phyloP scores from a whole-genome alignment of 1,284 basidiomycete species.

The Leccinum griseonigrum region DNA sequence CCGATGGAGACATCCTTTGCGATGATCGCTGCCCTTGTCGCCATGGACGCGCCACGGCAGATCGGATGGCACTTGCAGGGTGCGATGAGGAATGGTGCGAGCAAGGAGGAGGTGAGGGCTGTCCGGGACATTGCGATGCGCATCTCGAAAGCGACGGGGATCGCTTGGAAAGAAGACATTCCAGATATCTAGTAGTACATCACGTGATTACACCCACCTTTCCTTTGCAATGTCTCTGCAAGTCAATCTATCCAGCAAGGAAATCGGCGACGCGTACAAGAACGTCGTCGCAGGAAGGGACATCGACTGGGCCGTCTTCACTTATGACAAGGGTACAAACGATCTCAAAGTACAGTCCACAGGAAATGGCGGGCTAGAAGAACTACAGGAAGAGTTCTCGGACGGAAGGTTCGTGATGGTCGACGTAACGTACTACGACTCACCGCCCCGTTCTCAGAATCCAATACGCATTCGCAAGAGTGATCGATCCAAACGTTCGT shows the following conservation, averaged over 20 bases:
- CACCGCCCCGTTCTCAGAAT: conserved; percentile 51
- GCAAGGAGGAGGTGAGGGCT: conserved; percentile 38
- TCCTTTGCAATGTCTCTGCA: conserved; percentile 52
- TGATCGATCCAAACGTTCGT: conserved; percentile 83
- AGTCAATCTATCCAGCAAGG: conserved; percentile 69
- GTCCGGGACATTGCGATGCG: conserved; percentile 43
- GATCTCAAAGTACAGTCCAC: conserved; percentile 88
- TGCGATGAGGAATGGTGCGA: conserved; percentile 40
- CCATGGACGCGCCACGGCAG: conserved; percentile 35
- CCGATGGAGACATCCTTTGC: conserved; percentile 33
- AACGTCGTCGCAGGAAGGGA: conserved; percentile 71
- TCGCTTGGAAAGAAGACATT: conserved; percentile 20
- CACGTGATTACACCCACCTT: conserved; percentile 13
- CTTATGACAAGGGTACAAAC: conserved; percentile 84
- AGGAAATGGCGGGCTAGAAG: conserved; percentile 85
- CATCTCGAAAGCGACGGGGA: conserved; percentile 28
- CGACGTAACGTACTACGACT: neutral
- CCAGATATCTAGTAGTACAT: conserved; percentile 12
- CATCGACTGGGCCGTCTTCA: conserved; percentile 86
- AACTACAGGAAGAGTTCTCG: conserved; percentile 91
- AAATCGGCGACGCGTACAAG: conserved; percentile 78
- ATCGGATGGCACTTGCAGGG: conserved; percentile 34
- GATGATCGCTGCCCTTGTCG: conserved; percentile 26
- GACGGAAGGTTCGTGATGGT: conserved; percentile 71
- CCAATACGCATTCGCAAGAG: conserved; percentile 91